Evolutionary conservation across 73 alveolate species (phyloP).

Genomic region (Diophrys appendiculata): DNA sequence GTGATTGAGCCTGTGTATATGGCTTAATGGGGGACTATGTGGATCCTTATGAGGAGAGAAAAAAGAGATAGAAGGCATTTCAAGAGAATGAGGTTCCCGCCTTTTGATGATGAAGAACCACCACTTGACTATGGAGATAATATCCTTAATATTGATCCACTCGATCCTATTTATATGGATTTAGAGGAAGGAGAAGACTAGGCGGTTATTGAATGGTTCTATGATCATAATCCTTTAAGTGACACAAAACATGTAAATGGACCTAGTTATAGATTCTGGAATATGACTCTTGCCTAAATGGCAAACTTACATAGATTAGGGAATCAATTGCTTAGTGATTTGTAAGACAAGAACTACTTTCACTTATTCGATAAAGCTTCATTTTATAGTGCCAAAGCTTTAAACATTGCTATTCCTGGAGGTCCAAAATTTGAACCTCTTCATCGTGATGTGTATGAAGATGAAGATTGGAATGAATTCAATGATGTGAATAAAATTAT

Average conservation of each 20-base stretch:
- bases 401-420: constrained; percentile 99
- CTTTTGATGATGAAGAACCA: constrained; percentile 99
- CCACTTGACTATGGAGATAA: constrained; percentile 99
- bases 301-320: constrained; percentile 96
- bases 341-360: constrained; percentile 97
- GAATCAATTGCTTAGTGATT: constrained; percentile 96
- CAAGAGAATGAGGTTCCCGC: constrained; percentile 99
- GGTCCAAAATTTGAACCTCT: constrained; percentile 99
- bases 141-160: constrained; percentile 97
- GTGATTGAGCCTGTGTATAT: constrained; percentile 99
- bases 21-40: constrained; percentile 99
- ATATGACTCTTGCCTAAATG: constrained; percentile 90
- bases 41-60: constrained; percentile 99
- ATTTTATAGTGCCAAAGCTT: constrained; percentile 99
- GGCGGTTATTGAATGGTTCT: constrained; percentile 99
- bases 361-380: constrained; percentile 96
- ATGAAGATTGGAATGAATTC: constrained; percentile 99
- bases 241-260: constrained; percentile 97
- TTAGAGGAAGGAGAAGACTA: constrained; percentile 99
- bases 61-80: constrained; percentile 99
- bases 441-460: constrained; percentile 93
- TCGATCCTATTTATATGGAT: constrained; percentile 99
- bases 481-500: constrained; percentile 99
- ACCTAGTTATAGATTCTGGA: constrained; percentile 96
- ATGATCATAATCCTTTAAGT: constrained; percentile 94